Evolutionary conservation across 768 basidiomycete species (phyloP).

Genomic region (Amanita fuliginea): DNA sequence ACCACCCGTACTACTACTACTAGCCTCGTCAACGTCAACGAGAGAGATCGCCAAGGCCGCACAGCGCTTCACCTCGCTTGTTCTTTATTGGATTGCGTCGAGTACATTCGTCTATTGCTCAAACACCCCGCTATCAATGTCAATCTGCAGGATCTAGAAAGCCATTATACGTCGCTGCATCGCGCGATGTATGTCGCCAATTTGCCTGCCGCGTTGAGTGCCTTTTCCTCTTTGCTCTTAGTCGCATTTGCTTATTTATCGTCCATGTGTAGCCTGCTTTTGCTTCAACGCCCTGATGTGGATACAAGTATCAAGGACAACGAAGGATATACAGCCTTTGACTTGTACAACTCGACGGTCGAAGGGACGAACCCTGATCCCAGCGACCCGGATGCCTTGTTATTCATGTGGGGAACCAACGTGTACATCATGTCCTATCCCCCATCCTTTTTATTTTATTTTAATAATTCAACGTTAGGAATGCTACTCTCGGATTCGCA

Average conservation of each 20-base stretch:
- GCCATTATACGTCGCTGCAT: conserved; percentile 87
- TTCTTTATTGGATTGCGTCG: conserved; percentile 51
- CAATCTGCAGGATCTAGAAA: conserved; percentile 75
- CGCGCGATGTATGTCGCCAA: conserved; percentile 77
- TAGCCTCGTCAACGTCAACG: conserved; percentile 42
- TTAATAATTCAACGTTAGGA: conserved; percentile 36
- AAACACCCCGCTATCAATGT: conserved; percentile 66
- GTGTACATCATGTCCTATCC: conserved; percentile 26
- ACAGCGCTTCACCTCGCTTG: conserved; percentile 81
- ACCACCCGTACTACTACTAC: too few species aligned
- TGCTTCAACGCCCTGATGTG: conserved; percentile 65
- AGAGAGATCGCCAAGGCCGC: conserved; percentile 58
- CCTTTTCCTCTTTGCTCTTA: not conserved
- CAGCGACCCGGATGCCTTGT: conserved; percentile 33
- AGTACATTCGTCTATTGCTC: conserved; percentile 71
- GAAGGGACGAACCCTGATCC: conserved; percentile 52
- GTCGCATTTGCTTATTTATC: not conserved
- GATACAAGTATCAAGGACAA: conserved; percentile 66
- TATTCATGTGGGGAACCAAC: conserved; percentile 87
- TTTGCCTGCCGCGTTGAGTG: conserved; percentile 40
- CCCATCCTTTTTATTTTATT: not conserved
- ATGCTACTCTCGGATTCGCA: conserved; percentile 79
- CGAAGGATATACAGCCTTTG: conserved; percentile 88
- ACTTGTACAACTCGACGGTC: conserved; percentile 87
- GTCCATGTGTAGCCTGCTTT: conserved; percentile 46